Evolutionary conservation across 2,329 filamentous ascomycete genomes (phyloP), one percentile per base, ranked within the genome.

Genomic region (Cytospora mali): DNA sequence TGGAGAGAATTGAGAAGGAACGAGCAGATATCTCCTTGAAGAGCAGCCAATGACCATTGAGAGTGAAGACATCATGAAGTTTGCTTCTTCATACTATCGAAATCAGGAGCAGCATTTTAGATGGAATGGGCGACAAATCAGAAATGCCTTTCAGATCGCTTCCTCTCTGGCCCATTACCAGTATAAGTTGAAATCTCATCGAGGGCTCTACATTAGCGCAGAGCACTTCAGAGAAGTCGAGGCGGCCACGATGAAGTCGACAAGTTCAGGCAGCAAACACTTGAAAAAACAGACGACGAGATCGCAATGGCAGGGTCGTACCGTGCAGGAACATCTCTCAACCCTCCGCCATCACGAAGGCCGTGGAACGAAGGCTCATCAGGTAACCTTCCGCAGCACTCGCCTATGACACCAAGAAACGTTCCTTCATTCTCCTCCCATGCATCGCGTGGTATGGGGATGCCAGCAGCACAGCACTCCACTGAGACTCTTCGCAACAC

Each of bases 61-160:
- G 10, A 35, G 57, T 5, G 23, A 35, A 1, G 48, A 48, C 14
- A 64, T 64, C n/a, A 4, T 56, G 5, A n/a, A 33, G 6, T 64
- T 64, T 16, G 62, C 62, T 1, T 18, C 13, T 13, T 9, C 25
- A 5, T 56, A 59, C 25, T 63, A 49, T 33, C 16, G 39, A 9
- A 42, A 23, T 28, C 16, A 23, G 3, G 21, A 51, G 27, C 6
- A 25, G 21, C 69, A 71, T 61, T 55, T 21, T 27, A 48, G 51
- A 4, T 75, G 72, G 71, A 73, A 73, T 58, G 68, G 72, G 13
- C 68, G 72, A 25, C 74, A 75, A 70, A 75, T 75, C 64, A 69
- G 72, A 10, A 75, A 74, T 51, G 71, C 72, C 3, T 75, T 74
- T 66, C 72, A 74, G 66, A 73, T 73, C 61, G 69, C 73, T 21